Percentiles rank a stretch among this genome's conserved stretches.
These are phyloP conservation scores for Solanum virginianum DNA, from an alignment of 257 asterid genomes.

Conservation along the genomic window DNA sequence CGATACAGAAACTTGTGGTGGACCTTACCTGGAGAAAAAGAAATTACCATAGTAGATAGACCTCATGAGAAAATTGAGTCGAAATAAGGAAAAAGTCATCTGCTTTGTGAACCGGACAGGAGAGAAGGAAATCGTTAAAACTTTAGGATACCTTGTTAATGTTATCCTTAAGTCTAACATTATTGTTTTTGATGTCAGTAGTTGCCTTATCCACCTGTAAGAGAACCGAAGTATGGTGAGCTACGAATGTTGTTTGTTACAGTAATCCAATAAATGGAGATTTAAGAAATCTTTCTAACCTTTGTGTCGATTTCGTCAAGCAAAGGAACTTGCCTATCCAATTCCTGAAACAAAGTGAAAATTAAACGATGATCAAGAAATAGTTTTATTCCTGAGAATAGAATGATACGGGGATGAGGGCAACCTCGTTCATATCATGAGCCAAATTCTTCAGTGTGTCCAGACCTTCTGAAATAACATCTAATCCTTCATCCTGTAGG, in stretches of 20 bases:
- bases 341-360: constrained; percentile 31
- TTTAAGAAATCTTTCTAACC: constrained; percentile 21
- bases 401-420: not conserved
- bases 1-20: constrained; percentile 52
- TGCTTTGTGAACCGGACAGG: not conserved
- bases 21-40: constrained; percentile 55
- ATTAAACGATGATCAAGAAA: not conserved
- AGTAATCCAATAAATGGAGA: not conserved
- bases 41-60: not conserved
- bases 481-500: constrained; percentile 75
- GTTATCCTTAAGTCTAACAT: constrained; percentile 63
- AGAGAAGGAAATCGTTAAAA: not conserved
- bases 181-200: constrained; percentile 48
- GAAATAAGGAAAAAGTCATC: not conserved
- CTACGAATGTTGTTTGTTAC: not conserved
- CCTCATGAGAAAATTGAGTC: not conserved
- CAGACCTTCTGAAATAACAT: constrained; percentile 62
- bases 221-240: not conserved
- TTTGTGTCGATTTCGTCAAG: constrained; percentile 77
- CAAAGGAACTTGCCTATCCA: constrained; percentile 87
- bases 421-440: constrained; percentile 81
- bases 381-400: not conserved
- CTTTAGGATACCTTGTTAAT: constrained; percentile 21
- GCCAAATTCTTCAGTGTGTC: constrained; percentile 75
- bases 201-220: constrained; percentile 70